Conservation (phyloP, 2,329 filamentous ascomycete genomes). For the Esteya vermicola region DNA sequence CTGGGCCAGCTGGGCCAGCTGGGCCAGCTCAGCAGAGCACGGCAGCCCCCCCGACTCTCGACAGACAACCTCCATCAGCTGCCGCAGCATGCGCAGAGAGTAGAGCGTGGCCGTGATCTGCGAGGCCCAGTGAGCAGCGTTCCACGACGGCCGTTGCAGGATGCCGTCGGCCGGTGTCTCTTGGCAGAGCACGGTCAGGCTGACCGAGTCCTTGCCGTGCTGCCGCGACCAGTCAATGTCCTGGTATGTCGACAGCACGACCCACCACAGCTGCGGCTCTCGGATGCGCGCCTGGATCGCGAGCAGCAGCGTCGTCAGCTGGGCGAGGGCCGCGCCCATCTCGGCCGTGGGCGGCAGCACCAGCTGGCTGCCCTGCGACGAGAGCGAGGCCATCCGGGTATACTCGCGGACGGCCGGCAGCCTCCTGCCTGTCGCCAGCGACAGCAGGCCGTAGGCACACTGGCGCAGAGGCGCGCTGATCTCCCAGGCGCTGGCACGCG, state of each 20-base stretch:
- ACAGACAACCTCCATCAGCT: conserved; percentile 26
- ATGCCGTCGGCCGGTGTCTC: conserved; percentile 14
- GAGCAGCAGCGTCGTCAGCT: conserved; percentile 14
- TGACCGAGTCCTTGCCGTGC: conserved; percentile 18
- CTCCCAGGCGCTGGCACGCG: conserved; percentile 24
- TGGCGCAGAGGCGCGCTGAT: conserved; percentile 20
- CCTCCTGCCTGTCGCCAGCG: conserved; percentile 7
- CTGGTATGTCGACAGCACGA: conserved; percentile 20
- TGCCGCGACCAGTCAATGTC: conserved; percentile 19
- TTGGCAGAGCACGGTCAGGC: conserved; percentile 16
- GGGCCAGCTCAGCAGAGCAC: neutral
- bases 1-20: neutral
- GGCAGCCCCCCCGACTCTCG: too few relatives aligned
- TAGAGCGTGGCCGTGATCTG: conserved; percentile 47
- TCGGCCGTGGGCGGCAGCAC: conserved; percentile 13
- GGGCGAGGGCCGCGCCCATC: conserved; percentile 10
- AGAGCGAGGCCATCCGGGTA: conserved; percentile 18
- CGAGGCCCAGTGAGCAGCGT: conserved; percentile 44
- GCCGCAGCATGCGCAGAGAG: conserved; percentile 41
- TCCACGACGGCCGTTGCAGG: conserved; percentile 32
- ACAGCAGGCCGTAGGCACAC: conserved; percentile 22
- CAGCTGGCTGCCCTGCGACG: conserved; percentile 17
- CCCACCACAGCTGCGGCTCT: conserved; percentile 16
- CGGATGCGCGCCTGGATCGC: conserved; percentile 10
- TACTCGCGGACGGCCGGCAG: conserved; percentile 21